Evolutionary conservation across 2,329 filamentous ascomycete species (phyloP), one percentile per base, ranked within the genome.

Genomic region (Ceratocystis colombiana): DNA sequence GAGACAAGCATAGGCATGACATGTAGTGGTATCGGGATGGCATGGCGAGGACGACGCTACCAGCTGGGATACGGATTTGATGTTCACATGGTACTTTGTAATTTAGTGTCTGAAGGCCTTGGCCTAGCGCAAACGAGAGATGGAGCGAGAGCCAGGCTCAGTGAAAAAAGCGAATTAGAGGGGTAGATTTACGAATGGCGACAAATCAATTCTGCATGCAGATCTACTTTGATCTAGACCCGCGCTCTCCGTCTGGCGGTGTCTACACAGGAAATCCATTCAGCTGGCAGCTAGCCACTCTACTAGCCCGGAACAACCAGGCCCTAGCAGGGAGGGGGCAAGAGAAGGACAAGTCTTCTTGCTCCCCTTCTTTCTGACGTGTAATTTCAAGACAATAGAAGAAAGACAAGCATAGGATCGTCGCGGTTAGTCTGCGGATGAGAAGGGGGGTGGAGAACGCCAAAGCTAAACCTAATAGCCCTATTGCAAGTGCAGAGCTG

Each of bases 121-220:
- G 22, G 53, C 25, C 10, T 57, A 57, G 53, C 37, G 37, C 37
- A 12, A 12, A 37, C 10, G 37, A 57, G 8, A 28, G 22, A 57
- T 33, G 3, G 6, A 8, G 17, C 17, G 46, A 22, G n/a, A n/a
- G 17, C 46, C n/a, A 20, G 30, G 62, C 48, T 33, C n/a, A 44
- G 8, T 28, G 37, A 20, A 46, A 22, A 20, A 30, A 63, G 37
- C 65, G 64, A 61, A 64, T 63, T 62, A 62, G 50, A 65, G 44
- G 48, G 64, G 48, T 57, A 53, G 25, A 25, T n/a, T 66, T 61
- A 67, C 30, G 45, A 17, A 33, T 20, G 50, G 12, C 50, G 22
- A 55, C 50, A 55, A 55, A 25, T 15, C 50, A 55, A 30, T 30
- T 55, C 50, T 57, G 50, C 20, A 55, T 55, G 50, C 50, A 57